Percentiles rank a stretch among this genome's conserved stretches.
phyloP scores from a whole-genome alignment of 352 stramenopile genomes.

The Phytophthora constricta region DNA sequence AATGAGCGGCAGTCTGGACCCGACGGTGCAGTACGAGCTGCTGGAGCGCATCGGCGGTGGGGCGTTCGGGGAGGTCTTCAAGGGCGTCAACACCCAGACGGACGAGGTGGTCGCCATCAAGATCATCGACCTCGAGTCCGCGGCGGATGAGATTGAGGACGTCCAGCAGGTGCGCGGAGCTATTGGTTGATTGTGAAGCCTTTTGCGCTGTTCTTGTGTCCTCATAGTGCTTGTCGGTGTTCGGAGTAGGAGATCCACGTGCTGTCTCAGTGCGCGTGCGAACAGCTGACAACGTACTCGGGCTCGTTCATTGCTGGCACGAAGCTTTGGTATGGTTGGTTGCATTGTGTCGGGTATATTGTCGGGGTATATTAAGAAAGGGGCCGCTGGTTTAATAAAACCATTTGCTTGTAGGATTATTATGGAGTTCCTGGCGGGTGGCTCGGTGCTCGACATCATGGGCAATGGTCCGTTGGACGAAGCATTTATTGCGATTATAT shows the following conservation, averaged over 20 bases:
- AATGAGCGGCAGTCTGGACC: slow-evolving; percentile 62
- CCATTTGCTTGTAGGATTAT: slow-evolving; percentile 80
- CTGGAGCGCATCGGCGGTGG: slow-evolving; percentile 83
- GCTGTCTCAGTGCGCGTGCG: slow-evolving; percentile 88
- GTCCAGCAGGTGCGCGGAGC: slow-evolving; percentile 88
- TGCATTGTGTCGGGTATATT: too few species aligned
- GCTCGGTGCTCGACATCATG: slow-evolving; percentile 91
- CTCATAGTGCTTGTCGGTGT: neutral
- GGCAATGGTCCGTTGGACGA: slow-evolving; percentile 77
- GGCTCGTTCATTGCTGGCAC: slow-evolving; percentile 86
- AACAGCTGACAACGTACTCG: slow-evolving; percentile 91
- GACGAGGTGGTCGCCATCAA: slow-evolving; percentile 83
- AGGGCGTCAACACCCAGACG: slow-evolving; percentile 70
- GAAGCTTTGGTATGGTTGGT: slow-evolving; percentile 89
- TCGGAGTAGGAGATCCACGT: slow-evolving; percentile 88
- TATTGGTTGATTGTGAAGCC: too few species aligned
- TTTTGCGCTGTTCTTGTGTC: slow-evolving; percentile 1
- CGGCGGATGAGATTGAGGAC: slow-evolving; percentile 87
- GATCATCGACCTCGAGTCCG: slow-evolving; percentile 88
- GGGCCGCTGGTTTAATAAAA: neutral
- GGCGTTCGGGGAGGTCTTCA: slow-evolving; percentile 86
- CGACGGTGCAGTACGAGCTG: slow-evolving; percentile 75
- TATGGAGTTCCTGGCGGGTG: slow-evolving; percentile 94
- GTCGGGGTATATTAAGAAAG: too few species aligned
- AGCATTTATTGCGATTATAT: slow-evolving; percentile 84